Evolutionary conservation across 345 rosid species (phyloP), one percentile per base, ranked within the genome.

Genomic region (Linum tenue): DNA sequence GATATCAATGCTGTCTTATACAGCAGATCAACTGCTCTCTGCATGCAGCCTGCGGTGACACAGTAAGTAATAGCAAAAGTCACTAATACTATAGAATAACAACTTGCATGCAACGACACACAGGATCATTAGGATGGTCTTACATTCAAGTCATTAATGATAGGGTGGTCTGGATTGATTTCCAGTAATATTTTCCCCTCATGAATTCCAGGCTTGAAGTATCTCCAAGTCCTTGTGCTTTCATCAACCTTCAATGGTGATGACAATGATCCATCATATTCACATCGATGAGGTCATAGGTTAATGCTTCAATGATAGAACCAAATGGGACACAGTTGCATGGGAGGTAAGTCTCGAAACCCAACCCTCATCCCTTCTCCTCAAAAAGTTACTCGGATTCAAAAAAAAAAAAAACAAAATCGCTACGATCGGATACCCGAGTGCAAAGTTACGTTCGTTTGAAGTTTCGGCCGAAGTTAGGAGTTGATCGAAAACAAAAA

Each of bases 191-290:
- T 91, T 96, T 80, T 43, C 99, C 97, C 74, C 95, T 82, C 99
- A 91, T 95, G 80, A 95, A 95, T 76, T 91, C 97, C 89, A 95
- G 79, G 81, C 96, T 95, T 37, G 95, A 80, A 63, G 92, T 84
- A 65, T 95, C 99, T 50, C 97, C 97, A 51, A 95, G 95, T 43
- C 97, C 91, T 81, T 95, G 99, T 51, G 99, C 99, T 79, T 91
- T 91, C 99, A 95, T 95, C 77, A 95, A 66, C 80, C 98, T 89
- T 69, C 39, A 56, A 60, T 60, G 53, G 55, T 50, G 6, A 37
- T 70, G 48, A 51, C 48, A 66, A 39, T 22, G n/a, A n/a, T n/a
- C 43, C 41, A n/a, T 62, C 51, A n/a, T n/a, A n/a, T n/a, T n/a
- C n/a, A n/a, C n/a, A 55, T 7, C 39, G 70, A 55, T 51, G 48